Evolutionary conservation across 2,329 filamentous ascomycete genomes (phyloP).

Genomic region (Aplosporella prunicola): DNA sequence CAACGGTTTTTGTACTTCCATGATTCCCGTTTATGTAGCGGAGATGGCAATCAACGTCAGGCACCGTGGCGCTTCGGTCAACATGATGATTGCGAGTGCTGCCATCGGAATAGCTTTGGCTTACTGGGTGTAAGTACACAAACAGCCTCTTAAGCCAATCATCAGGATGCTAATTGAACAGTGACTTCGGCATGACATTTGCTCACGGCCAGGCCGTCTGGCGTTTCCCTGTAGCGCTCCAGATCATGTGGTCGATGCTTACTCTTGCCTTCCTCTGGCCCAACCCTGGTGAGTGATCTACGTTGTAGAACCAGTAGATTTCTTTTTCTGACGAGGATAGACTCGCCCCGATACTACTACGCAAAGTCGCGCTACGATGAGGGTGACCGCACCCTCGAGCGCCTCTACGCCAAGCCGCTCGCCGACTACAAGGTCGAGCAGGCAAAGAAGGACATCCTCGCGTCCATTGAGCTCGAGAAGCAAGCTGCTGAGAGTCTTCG

Average conservation of each 20-base stretch:
- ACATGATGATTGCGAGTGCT: conserved; percentile 22
- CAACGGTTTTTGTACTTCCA: conserved; percentile 24
- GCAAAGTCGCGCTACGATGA: conserved; percentile 15
- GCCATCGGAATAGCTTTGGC: conserved; percentile 20
- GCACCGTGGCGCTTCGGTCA: conserved; percentile 21
- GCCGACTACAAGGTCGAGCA: conserved; percentile 12
- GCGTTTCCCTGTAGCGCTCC: conserved; percentile 24
- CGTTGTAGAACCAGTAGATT: too few relatives aligned
- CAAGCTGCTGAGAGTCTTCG: conserved; percentile 12
- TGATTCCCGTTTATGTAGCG: conserved; percentile 22
- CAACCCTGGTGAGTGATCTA: too few relatives aligned
- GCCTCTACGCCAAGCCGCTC: conserved; percentile 12
- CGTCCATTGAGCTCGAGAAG: conserved; percentile 15
- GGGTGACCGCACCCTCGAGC: conserved; percentile 18
- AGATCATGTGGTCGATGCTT: conserved; percentile 20
- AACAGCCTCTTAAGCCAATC: neutral
- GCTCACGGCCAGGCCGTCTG: conserved; percentile 21
- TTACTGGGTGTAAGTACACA: conserved; percentile 22
- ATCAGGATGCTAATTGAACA: conserved; percentile 1
- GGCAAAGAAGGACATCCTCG: conserved; percentile 17
- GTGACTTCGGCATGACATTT: conserved; percentile 25
- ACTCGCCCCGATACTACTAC: conserved; percentile 24
- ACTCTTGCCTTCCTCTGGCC: conserved; percentile 17
- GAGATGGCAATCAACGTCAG: conserved; percentile 21
- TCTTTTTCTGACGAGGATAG: too few relatives aligned